Percentiles rank a stretch among this genome's conserved stretches.
Conservation (phyloP, 768 basidiomycete species). For the Suillus bovinus region DNA sequence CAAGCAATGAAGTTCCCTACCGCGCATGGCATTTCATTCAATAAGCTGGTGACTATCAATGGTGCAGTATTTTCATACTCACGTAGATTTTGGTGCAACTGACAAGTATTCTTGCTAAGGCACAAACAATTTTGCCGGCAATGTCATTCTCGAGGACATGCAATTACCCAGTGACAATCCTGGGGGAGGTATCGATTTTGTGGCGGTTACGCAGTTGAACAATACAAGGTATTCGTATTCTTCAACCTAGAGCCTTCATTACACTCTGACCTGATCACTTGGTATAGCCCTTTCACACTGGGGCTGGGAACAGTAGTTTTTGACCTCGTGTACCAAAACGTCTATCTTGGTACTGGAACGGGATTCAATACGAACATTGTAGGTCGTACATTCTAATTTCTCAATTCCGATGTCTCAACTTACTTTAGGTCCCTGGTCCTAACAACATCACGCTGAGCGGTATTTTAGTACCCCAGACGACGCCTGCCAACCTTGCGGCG, state of each 20-base stretch:
- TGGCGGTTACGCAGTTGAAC: constrained; percentile 52
- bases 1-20: constrained; percentile 69
- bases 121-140: constrained; percentile 60
- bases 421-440: constrained; percentile 45
- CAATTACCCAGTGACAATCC: constrained; percentile 68
- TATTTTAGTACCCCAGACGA: constrained; percentile 52
- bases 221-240: constrained; percentile 56
- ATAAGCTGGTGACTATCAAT: constrained; percentile 57
- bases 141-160: constrained; percentile 56
- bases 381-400: constrained; percentile 18
- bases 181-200: constrained; percentile 65
- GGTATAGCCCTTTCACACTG: constrained; percentile 62
- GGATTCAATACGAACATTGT: constrained; percentile 54
- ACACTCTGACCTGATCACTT: constrained; percentile 5
- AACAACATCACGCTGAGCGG: constrained; percentile 64
- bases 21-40: constrained; percentile 63
- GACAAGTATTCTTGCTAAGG: constrained; percentile 34
- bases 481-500: constrained; percentile 42
- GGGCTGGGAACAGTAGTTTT: constrained; percentile 69
- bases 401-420: constrained; percentile 7
- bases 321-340: constrained; percentile 55
- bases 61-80: constrained; percentile 36
- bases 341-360: constrained; percentile 57
- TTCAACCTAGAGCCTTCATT: background rate
- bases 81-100: background rate